Evolutionary conservation across 306 rosid genomes (phyloP).

Genomic region (Styphnolobium japonicum): DNA sequence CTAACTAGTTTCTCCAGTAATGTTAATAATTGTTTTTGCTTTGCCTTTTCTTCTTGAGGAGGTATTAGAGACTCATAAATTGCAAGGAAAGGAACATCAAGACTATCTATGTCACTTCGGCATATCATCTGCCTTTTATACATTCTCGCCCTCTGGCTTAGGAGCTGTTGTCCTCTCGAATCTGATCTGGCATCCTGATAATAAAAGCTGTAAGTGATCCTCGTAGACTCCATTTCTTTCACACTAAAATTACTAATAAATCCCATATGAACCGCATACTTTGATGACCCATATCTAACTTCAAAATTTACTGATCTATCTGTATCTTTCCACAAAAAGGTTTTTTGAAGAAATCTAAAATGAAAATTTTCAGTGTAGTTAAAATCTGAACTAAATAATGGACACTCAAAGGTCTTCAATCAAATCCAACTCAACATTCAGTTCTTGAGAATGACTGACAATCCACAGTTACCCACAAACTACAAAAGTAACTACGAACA

Average conservation of each 20-base stretch:
- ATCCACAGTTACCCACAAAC: not conserved
- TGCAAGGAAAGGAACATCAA: conserved; percentile 59
- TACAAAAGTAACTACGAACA: not conserved
- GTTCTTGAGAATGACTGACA: not conserved
- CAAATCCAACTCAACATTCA: not conserved
- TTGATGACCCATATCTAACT: not conserved
- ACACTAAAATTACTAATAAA: not conserved
- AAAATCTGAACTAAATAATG: not conserved
- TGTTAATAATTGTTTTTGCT: conserved; percentile 66
- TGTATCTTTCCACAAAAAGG: not conserved
- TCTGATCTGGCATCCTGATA: conserved; percentile 58
- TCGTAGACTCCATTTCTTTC: not conserved
- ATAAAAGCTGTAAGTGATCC: conserved; percentile 9
- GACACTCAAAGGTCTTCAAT: not conserved
- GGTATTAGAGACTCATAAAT: conserved; percentile 75
- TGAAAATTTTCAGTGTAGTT: not conserved
- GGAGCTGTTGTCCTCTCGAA: conserved; percentile 49
- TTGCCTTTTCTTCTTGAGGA: conserved; percentile 79
- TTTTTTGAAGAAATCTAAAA: not conserved
- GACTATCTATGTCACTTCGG: conserved; percentile 68
- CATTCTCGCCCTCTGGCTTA: conserved; percentile 52
- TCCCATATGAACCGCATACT: too few relatives aligned
- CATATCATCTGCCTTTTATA: conserved; percentile 40
- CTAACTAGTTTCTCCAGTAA: conserved; percentile 63
- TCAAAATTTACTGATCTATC: not conserved